Conservation (phyloP, 306 rosid genomes). For the Cucumis hystrix region DNA sequence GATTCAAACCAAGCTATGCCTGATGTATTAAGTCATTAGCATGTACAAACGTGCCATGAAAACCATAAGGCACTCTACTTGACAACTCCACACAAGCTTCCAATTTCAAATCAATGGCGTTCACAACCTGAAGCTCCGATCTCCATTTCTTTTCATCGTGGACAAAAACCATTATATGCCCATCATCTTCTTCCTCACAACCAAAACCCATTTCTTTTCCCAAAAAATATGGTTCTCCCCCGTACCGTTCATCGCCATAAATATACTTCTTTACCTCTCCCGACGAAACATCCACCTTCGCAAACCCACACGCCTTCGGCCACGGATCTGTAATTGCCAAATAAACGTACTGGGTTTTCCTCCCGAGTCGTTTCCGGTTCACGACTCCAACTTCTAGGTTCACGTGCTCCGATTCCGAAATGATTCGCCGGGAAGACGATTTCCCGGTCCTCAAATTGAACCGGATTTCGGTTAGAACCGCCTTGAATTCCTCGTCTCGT, state of each 20-base stretch:
- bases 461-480: neutral
- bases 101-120: conserved; percentile 1
- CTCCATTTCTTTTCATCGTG: neutral
- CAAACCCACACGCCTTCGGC: neutral
- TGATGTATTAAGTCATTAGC: neutral
- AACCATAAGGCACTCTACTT: neutral
- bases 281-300: neutral
- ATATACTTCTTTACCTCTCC: conserved; percentile 1
- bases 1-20: neutral
- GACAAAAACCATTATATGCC: neutral
- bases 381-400: neutral
- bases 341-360: neutral
- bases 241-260: neutral
- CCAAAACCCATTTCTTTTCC: neutral
- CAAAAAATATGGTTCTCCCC: conserved; percentile 2
- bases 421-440: neutral
- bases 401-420: neutral
- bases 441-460: neutral
- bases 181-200: neutral
- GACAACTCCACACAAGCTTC: neutral
- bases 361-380: neutral
- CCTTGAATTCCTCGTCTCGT: neutral
- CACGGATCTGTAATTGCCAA: conserved; percentile 8
- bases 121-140: conserved; percentile 4
- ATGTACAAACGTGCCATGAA: conserved; percentile 1